Conservation (phyloP, 2,329 filamentous ascomycete species). For the Ophiostoma sp. region DNA sequence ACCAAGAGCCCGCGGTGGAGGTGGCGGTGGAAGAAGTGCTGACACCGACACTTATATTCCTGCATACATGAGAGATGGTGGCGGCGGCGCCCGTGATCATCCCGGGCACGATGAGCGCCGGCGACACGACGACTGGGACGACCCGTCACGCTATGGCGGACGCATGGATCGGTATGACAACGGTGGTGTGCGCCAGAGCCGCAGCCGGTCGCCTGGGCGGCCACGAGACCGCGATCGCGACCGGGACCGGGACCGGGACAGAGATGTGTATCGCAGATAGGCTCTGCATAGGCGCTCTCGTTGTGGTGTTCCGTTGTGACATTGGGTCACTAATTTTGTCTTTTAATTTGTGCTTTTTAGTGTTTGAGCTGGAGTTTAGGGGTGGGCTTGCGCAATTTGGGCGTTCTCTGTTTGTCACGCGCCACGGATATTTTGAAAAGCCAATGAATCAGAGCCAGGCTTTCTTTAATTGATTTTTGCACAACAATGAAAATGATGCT, state of each 20-base stretch:
- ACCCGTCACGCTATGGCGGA: constrained; percentile 30
- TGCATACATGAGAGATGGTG: constrained; percentile 39
- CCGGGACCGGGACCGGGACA: constrained; percentile 41
- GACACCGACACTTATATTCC: constrained; percentile 48
- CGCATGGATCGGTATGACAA: constrained; percentile 32
- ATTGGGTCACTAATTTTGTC: background rate
- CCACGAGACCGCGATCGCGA: constrained; percentile 45
- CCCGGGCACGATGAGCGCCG: constrained; percentile 38
- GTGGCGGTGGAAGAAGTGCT: constrained; percentile 23
- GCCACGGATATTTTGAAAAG: background rate
- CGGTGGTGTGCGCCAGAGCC: constrained; percentile 40
- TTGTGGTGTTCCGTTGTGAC: background rate
- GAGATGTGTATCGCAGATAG: constrained; percentile 49
- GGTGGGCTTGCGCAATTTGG: background rate
- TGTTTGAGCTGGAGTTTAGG: background rate
- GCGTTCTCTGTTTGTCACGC: background rate
- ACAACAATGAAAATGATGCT: background rate
- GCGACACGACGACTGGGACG: constrained; percentile 40
- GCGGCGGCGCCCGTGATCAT: constrained; percentile 25
- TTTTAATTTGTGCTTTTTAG: background rate
- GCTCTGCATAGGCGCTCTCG: background rate
- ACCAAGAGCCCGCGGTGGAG: constrained; percentile 28
- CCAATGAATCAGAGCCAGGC: background rate
- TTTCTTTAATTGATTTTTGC: background rate
- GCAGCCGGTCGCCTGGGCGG: constrained; percentile 42